These are phyloP conservation scores for Euphorbia tirucalli DNA, from an alignment of 345 rosid species.

Conservation along the genomic window DNA sequence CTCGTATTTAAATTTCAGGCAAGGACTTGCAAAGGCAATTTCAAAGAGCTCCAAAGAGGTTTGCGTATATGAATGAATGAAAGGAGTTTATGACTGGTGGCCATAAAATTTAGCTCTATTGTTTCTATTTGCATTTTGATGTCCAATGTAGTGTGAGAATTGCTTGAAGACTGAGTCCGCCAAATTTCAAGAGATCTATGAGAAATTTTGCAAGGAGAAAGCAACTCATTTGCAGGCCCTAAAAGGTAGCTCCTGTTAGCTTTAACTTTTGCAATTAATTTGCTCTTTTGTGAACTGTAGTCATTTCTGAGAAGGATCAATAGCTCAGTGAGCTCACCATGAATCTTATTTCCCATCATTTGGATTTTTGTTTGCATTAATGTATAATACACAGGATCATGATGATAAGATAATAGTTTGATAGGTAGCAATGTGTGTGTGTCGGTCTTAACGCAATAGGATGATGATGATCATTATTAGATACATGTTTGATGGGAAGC, in stretches of 20 bases:
- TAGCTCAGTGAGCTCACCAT: too few species aligned
- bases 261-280: neutral
- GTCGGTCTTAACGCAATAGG: too few species aligned
- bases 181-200: slow-evolving; percentile 60
- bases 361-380: too few species aligned
- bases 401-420: too few species aligned
- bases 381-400: too few species aligned
- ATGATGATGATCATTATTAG: too few species aligned
- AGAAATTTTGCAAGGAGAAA: slow-evolving; percentile 67
- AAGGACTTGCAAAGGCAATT: slow-evolving; percentile 58
- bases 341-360: too few species aligned
- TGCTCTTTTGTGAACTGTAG: too few species aligned
- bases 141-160: slow-evolving; percentile 67
- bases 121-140: too few species aligned
- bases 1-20: slow-evolving; percentile 37
- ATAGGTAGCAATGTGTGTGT: too few species aligned
- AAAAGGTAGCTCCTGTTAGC: slow-evolving; percentile 41
- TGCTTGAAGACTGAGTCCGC: slow-evolving; percentile 61
- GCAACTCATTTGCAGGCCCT: slow-evolving; percentile 50
- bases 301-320: too few species aligned
- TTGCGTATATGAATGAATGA: slow-evolving; percentile 14
- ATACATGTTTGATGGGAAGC: too few species aligned
- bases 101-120: slow-evolving; percentile 1
- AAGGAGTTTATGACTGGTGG: slow-evolving; percentile 2
- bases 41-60: slow-evolving; percentile 87